Base-by-base conservation (phyloP, 805 yeast species). In the Ogataea trehalophila region DNA sequence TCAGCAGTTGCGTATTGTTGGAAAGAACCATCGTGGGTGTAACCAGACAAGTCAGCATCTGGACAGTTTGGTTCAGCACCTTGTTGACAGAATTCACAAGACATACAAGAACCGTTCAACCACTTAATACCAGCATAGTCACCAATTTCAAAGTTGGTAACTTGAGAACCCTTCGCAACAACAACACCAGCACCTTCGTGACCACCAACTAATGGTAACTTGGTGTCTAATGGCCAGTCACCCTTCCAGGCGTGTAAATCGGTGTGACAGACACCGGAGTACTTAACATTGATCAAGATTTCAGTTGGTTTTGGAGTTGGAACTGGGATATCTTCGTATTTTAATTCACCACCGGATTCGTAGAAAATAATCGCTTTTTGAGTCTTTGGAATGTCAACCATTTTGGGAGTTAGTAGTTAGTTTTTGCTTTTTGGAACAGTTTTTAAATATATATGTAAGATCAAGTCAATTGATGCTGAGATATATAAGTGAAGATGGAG, bases 241-340 rank as follows among this genome's bases (percentile, higher is more conserved):
- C 95, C 95, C 66, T 85, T 80, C 91, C 94, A 87, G 47, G 95
- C 95, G 74, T 89, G 96, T 67, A 89, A 78, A 65, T 88, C 96
- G 35, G 96, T 87, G 76, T 90, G 96, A 72, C 96, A 88, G 48
- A 88, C 95, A 70, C 96, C 96, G 26, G 95, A 81, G 76, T 83
- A 88, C 72, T 81, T 81, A 69, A 89, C 82, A 68, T 89, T 81
- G 71, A 89, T 75, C 66, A 89, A 76, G 57, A 88, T 75, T 71
- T 88, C 91, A 64, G 81, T 83, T 50, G 87, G 71, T 64, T 78
- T 83, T 60, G 95, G 95, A 42, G 66, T 69, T 60, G 95, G 95
- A 48, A 87, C 92, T 45, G 91, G 85, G 53, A 87, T 79, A 59
- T 87, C 90, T 64, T 77, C 77, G 76, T 81, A 83, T 52, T 70